Evolutionary conservation across 202 grass and related monocot genomes (phyloP).

Genomic region (Carex sylvatica): DNA sequence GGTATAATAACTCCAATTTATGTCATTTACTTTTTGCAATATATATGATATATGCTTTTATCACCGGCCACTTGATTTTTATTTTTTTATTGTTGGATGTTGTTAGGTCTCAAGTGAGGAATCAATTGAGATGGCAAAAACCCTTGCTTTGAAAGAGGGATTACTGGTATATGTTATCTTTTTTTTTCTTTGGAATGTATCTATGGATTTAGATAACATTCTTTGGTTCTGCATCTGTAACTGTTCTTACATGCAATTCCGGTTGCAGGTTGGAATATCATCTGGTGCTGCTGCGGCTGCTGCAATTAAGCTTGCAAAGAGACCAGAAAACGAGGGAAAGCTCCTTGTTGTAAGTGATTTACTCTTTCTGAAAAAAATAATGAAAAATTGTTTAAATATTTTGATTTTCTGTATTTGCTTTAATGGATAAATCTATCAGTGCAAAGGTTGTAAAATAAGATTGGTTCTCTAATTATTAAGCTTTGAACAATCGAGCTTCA

Average conservation of each 20-base stretch:
- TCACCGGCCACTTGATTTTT: conserved; percentile 1
- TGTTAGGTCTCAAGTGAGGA: conserved; percentile 82
- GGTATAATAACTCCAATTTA: conserved; percentile 29
- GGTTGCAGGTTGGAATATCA: conserved; percentile 81
- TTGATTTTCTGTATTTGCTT: neutral
- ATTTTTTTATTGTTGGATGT: conserved; percentile 14
- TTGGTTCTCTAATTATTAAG: neutral
- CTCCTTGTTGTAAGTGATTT: conserved; percentile 76
- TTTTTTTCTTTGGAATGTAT: neutral
- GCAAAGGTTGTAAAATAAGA: neutral
- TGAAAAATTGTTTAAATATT: neutral
- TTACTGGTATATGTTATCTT: conserved; percentile 47
- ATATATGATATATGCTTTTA: neutral
- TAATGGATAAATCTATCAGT: neutral
- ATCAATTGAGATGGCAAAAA: conserved; percentile 78
- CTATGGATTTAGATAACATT: neutral
- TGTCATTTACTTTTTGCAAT: neutral
- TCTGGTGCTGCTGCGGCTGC: conserved; percentile 86
- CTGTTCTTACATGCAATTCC: neutral
- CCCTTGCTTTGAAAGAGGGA: conserved; percentile 94
- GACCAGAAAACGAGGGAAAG: conserved; percentile 82
- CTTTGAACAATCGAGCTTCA: neutral
- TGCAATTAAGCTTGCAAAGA: conserved; percentile 70
- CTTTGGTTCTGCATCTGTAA: neutral
- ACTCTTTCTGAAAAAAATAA: neutral